These are phyloP conservation scores for Naegleria fowleri DNA, from an alignment of 208 protist species.

Conservation along the genomic window DNA sequence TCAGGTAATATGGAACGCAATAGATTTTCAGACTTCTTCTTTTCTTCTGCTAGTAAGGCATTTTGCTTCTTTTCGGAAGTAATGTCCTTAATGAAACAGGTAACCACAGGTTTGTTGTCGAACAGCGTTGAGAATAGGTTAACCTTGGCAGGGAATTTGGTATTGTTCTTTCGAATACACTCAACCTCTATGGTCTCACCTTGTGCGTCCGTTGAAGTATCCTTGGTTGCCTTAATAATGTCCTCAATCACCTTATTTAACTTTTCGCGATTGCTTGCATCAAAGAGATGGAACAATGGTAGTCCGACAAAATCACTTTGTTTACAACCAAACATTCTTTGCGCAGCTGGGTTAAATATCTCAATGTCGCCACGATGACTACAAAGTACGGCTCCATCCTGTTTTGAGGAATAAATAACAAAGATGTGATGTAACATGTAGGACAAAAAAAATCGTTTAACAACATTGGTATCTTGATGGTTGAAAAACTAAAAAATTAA, in stretches of 20 bases:
- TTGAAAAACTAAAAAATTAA: too few species aligned
- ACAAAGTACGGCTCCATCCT: neutral
- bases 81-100: neutral
- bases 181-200: neutral
- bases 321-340: neutral
- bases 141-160: neutral
- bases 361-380: neutral
- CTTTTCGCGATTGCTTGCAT: neutral
- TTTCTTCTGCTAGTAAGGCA: neutral
- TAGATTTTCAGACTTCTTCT: conserved; percentile 29
- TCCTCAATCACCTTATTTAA: neutral
- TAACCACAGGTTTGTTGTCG: neutral
- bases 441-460: too few species aligned
- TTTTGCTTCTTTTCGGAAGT: conserved; percentile 18
- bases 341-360: neutral
- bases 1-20: conserved; percentile 30
- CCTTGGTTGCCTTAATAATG: neutral
- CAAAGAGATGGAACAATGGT: neutral
- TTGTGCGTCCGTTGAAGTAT: neutral
- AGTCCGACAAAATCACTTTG: neutral
- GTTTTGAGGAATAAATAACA: too few species aligned
- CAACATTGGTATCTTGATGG: too few species aligned
- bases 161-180: neutral
- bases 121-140: neutral
- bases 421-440: too few species aligned